Evolutionary conservation across 2,329 filamentous ascomycete genomes (phyloP).

Genomic region (Penicillium sp.): DNA sequence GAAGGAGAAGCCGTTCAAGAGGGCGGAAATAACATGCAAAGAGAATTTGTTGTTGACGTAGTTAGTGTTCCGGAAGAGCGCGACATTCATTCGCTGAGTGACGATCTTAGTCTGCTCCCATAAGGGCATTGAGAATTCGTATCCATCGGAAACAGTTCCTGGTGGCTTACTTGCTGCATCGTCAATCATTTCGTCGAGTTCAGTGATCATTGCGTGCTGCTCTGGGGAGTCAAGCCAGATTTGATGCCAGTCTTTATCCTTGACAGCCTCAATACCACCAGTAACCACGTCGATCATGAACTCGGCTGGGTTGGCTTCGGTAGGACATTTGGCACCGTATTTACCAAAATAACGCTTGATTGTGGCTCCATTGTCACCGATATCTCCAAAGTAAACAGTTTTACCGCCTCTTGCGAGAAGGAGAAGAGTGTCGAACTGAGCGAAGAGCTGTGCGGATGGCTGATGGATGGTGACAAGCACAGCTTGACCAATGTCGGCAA

Average conservation of each 20-base stretch:
- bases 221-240: conserved; percentile 68
- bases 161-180: conserved; percentile 43
- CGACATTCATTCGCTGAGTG: conserved; percentile 65
- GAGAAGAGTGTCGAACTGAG: conserved; percentile 70
- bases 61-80: conserved; percentile 66
- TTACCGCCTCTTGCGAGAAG: conserved; percentile 67
- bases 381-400: conserved; percentile 68
- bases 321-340: conserved; percentile 63
- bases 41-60: conserved; percentile 63
- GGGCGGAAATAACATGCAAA: conserved; percentile 52
- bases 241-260: conserved; percentile 63
- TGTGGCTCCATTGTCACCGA: conserved; percentile 64
- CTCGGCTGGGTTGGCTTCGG: conserved; percentile 61
- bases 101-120: conserved; percentile 64
- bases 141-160: conserved; percentile 43
- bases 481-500: conserved; percentile 64
- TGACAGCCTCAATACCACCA: conserved; percentile 37
- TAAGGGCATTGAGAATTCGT: conserved; percentile 67
- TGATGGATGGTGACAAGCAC: conserved; percentile 73
- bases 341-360: conserved; percentile 67
- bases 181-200: conserved; percentile 65
- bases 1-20: conserved; percentile 60
- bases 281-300: conserved; percentile 55
- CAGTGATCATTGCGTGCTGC: conserved; percentile 55
- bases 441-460: conserved; percentile 64